A percentile compares a stretch with the other conserved stretches of the same genome.
These are phyloP conservation scores for Gymnopus androsaceus DNA, from an alignment of 1,284 basidiomycete species.

Conservation along the genomic window DNA sequence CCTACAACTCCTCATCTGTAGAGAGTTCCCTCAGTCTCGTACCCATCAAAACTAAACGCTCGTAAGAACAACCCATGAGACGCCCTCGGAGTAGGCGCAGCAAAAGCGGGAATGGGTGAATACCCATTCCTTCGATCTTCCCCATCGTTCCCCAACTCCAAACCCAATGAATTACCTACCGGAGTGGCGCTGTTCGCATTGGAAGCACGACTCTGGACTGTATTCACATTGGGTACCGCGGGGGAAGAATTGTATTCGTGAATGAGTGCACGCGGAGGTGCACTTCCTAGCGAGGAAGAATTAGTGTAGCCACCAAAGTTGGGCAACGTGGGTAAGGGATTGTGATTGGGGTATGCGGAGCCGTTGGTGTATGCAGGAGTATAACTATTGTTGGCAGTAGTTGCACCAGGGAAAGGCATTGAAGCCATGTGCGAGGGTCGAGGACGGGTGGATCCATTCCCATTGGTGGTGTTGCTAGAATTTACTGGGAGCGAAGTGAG, in stretches of 20 bases:
- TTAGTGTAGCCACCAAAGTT: background rate
- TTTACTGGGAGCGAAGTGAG: constrained; percentile 1
- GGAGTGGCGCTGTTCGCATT: too few relatives aligned
- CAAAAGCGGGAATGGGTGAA: constrained; percentile 6
- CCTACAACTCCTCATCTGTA: constrained; percentile 8
- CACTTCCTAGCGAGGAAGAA: background rate
- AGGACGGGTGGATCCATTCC: too few relatives aligned
- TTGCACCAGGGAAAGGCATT: background rate
- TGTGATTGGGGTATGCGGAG: background rate
- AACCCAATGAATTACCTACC: constrained; percentile 11
- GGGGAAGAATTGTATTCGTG: background rate
- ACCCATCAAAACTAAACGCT: constrained; percentile 9
- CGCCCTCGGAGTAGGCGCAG: constrained; percentile 12
- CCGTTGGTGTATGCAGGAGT: background rate
- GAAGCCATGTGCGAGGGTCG: background rate
- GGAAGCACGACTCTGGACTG: background rate
- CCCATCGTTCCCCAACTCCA: constrained; percentile 2
- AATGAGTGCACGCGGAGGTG: constrained; percentile 1
- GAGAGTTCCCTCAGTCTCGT: background rate
- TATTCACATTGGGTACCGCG: background rate
- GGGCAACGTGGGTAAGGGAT: constrained; percentile 1
- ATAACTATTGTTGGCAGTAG: background rate
- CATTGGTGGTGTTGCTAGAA: background rate
- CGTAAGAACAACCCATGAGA: constrained; percentile 13
- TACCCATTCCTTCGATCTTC: background rate